Base-by-base conservation (phyloP, 345 rosid species). In the Murraya paniculata region DNA sequence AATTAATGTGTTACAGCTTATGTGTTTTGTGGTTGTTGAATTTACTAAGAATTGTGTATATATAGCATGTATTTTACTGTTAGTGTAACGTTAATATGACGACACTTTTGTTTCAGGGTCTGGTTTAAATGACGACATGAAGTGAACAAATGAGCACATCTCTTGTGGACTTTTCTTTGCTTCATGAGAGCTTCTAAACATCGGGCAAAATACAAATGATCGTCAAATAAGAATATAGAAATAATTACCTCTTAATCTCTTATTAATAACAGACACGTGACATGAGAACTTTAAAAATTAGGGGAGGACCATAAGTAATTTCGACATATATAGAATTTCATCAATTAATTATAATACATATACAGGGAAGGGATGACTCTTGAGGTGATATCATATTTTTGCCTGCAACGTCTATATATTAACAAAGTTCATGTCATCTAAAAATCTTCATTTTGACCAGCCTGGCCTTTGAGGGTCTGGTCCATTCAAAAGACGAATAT, bases 71-170 rank as follows among this genome's bases (percentile, higher is more conserved):
- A 28, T 1, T 50, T 59, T 27, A 11, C 6, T 16, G 68, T 58
- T 56, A 25, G 36, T 69, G 58, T 80, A 10, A 61, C 79, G 78
- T 72, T 68, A 73, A 33, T 7, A 69, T 83, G 81, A 74, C 81
- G 55, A 83, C 86, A 83, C 70, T 27, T 64, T 68, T 53, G 55
- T 25, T 56, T 18, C 21, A 57, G 25, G 68, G 45, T 70, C 4
- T 38, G 57, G 22, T 77, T 74, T 53, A 48, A 21, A 80, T 80
- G 83, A 74, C 83, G 76, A 83, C 86, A 83, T 74, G 66, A 45
- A 59, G 30, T 35, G 76, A 64, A 71, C 27, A 80, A 39, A 80
- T 83, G 83, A 70, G 74, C 81, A 83, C 86, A 74, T 83, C 75
- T 5, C 57, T 59, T 35, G 61, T 64, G 8, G 48, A 62, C 5